Percentiles rank a stretch among this genome's conserved stretches.
Conservation (phyloP, 495 filamentous ascomycete species). For the Annulohypoxylon bovei region DNA sequence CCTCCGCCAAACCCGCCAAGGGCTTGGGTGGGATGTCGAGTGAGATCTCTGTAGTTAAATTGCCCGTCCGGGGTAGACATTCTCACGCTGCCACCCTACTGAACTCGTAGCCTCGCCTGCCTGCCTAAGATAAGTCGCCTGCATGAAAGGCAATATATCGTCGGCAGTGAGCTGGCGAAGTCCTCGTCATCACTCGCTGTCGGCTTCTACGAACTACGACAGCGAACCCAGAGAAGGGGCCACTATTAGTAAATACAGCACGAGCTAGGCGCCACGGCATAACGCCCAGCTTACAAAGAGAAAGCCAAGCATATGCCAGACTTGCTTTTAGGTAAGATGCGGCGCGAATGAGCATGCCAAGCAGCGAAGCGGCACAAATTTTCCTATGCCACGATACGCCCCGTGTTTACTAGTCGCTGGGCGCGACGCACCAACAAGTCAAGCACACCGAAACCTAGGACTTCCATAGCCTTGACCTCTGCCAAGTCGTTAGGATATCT, state of each 20-base stretch:
- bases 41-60: slow-evolving; percentile 32
- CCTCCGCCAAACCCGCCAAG: slow-evolving; percentile 39
- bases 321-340: slow-evolving; percentile 6
- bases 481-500: slow-evolving; percentile 7
- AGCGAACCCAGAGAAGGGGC: neutral
- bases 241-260: neutral
- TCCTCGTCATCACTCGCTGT: neutral
- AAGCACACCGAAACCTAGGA: slow-evolving; percentile 5
- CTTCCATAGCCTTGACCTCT: neutral
- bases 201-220: neutral
- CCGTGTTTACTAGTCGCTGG: slow-evolving; percentile 5
- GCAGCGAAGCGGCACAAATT: slow-evolving; percentile 23
- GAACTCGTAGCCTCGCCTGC: slow-evolving; percentile 7
- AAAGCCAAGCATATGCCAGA: slow-evolving; percentile 22
- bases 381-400: slow-evolving; percentile 25
- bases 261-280: slow-evolving; percentile 2
- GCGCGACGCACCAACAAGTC: slow-evolving; percentile 17
- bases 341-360: slow-evolving; percentile 25
- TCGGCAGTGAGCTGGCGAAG: neutral
- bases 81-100: neutral
- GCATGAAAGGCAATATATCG: neutral
- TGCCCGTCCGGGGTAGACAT: slow-evolving; percentile 15
- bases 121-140: neutral
- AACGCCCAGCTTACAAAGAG: slow-evolving; percentile 34
- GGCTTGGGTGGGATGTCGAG: slow-evolving; percentile 36